Evolutionary conservation across 345 rosid species (phyloP).

Genomic region (Carallia pectinifolia): DNA sequence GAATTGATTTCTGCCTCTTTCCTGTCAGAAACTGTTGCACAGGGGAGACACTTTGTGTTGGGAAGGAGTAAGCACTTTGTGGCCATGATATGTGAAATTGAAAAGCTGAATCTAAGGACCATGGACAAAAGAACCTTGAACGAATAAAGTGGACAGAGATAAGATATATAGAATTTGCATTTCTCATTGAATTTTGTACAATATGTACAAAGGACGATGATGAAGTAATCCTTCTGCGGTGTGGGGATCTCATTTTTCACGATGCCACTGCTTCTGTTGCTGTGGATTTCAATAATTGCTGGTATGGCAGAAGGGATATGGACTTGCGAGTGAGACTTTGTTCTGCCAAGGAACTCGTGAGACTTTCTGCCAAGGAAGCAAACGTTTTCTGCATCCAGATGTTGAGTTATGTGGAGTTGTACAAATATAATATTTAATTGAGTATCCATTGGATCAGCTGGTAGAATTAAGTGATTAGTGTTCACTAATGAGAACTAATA

Average conservation of each 20-base stretch:
- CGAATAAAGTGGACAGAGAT: neutral
- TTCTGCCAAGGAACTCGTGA: neutral
- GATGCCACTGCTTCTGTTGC: constrained; percentile 1
- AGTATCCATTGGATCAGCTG: neutral
- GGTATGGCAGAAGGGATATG: neutral
- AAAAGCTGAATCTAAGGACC: too few relatives aligned
- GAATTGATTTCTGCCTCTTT: neutral
- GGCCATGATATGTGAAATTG: too few relatives aligned
- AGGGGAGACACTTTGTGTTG: too few relatives aligned
- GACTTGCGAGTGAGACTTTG: neutral
- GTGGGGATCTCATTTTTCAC: neutral
- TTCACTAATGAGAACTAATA: neutral
- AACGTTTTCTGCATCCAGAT: neutral
- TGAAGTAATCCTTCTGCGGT: neutral
- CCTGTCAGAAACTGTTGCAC: neutral
- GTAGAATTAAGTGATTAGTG: neutral
- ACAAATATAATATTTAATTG: neutral
- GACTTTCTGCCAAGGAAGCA: too few relatives aligned
- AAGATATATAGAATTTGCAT: neutral
- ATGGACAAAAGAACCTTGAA: neutral
- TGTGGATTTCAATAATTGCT: neutral
- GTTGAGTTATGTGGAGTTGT: neutral
- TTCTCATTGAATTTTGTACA: neutral
- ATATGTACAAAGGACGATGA: neutral
- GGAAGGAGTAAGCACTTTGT: too few relatives aligned